Evolutionary conservation across 2,329 filamentous ascomycete species (phyloP), one percentile per base, ranked within the genome.

Genomic region (Colletotrichum horii): DNA sequence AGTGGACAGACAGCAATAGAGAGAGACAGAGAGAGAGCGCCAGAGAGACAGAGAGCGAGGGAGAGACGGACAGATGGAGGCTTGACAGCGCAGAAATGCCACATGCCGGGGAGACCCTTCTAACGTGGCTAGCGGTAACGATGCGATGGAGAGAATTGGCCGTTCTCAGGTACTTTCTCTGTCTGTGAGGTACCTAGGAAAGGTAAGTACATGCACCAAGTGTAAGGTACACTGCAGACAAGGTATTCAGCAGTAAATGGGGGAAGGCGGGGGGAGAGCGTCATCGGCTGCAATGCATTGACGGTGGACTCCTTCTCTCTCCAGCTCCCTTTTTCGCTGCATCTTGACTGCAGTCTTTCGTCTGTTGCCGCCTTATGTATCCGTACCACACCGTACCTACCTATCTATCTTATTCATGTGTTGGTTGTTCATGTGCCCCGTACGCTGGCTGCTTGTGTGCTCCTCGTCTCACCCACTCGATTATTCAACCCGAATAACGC

Each of bases 231-330:
- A 24, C 19, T n/a, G n/a, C n/a, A n/a, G n/a, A n/a, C n/a, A n/a
- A 28, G 28, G 28, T 14, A 28, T 19, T 26, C 26, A 60, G 70
- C 56, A 30, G 36, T 55, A 16, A 34, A 64, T 43, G 22, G 8
- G 38, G 38, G 22, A 55, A 36, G 22, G 30, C 61, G 71, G 56
- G 71, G 66, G 60, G 28, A 36, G 43, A 48, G 71, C 71, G 61
- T 71, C 71, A 74, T 74, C 71, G 67, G 67, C 60, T 74, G 71
- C 60, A 66, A 38, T 66, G 68, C 68, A 74, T 71, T 58, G 67
- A 74, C 71, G 34, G 34, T 55, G 58, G 64, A 48, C 24, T 71
- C 58, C 19, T 28, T 19, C 24, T 67, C 61, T 24, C n/a, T 36
- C n/a, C n/a, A 52, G 43, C 43, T 52, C 43, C 43, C 43, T 52